Evolutionary conservation across 768 basidiomycete genomes (phyloP), one percentile per base, ranked within the genome.

Genomic region (Dioszegia crocea): DNA sequence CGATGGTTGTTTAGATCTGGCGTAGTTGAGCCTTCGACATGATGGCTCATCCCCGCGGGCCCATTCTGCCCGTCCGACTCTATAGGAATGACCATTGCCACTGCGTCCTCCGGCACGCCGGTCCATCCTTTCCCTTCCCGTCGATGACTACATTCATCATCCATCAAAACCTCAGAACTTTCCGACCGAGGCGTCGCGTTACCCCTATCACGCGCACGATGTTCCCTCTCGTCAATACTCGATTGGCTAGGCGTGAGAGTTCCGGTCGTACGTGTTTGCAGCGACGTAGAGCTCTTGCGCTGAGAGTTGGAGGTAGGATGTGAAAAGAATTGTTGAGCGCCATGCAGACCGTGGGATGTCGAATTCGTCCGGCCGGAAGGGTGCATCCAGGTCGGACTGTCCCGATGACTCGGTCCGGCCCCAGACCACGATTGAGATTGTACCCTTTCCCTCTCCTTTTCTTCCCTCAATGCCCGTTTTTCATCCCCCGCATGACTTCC

Each of bases 81-180:
- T n/a, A 75, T 62, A 0, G 73, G 73, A 10, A 76, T 45, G 30
- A 74, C 65, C 74, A 77, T 77, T 1, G 76, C 76, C 12, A 77
- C 58, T 4, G 74, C 72, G 17, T 75, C 74, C n/a, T 70, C 71
- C 1, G 75, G 71, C 11, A 76, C 75, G 6, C 62, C 63, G 19
- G 60, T 31, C 75, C 75, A 76, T 4, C 68, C 75, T 65, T 70
- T 73, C 12, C 75, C 75, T 49, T 66, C 64, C 61, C 19, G 30
- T 19, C 44, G 3, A 21, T 24, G 29, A 3, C 38, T 23, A n/a
- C 14, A 17, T 43, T 36, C 51, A 26, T 53, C 51, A 39, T 53
- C 51, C 24, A 53, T 5, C 19, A 40, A 17, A 21, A 51, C 49
- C 14, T 51, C 49, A 10, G 38, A 40, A 24, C 21, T 40, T 38